Evolutionary conservation across 768 basidiomycete species (phyloP).

Genomic region (Cystofilobasidium capitatum): DNA sequence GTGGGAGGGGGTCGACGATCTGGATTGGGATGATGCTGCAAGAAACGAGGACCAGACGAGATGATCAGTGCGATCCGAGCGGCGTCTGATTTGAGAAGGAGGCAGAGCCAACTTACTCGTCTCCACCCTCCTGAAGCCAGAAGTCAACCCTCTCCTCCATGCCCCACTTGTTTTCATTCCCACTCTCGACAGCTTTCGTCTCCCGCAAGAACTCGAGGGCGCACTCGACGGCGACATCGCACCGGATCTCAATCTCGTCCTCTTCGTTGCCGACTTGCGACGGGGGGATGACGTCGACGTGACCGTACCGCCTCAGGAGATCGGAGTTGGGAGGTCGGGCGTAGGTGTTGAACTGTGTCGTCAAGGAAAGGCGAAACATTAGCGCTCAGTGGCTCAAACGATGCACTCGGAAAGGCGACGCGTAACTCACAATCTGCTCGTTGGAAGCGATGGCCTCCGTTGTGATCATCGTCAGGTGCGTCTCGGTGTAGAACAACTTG

Average conservation of each 20-base stretch:
- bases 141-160: conserved; percentile 66
- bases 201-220: conserved; percentile 15
- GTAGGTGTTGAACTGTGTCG: conserved; percentile 80
- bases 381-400: background rate
- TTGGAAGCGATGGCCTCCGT: conserved; percentile 64
- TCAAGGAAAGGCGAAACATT: conserved; percentile 6
- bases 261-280: conserved; percentile 36
- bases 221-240: conserved; percentile 52
- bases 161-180: conserved; percentile 29
- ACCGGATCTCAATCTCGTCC: conserved; percentile 33
- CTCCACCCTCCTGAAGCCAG: conserved; percentile 83
- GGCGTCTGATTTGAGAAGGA: background rate
- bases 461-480: conserved; percentile 64
- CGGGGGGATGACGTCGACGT: conserved; percentile 63
- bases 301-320: conserved; percentile 85
- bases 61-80: background rate
- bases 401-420: too few relatives aligned
- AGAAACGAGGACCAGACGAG: conserved; percentile 27
- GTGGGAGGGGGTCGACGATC: conserved; percentile 41
- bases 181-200: conserved; percentile 28
- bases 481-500: conserved; percentile 69
- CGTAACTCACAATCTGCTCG: conserved; percentile 68
- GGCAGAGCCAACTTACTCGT: conserved; percentile 52
- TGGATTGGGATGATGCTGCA: conserved; percentile 34
- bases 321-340: conserved; percentile 86